Percentiles rank a stretch among this genome's conserved stretches.
phyloP scores from a whole-genome alignment of 768 basidiomycete species.

The Fomitopsis pulvina region DNA sequence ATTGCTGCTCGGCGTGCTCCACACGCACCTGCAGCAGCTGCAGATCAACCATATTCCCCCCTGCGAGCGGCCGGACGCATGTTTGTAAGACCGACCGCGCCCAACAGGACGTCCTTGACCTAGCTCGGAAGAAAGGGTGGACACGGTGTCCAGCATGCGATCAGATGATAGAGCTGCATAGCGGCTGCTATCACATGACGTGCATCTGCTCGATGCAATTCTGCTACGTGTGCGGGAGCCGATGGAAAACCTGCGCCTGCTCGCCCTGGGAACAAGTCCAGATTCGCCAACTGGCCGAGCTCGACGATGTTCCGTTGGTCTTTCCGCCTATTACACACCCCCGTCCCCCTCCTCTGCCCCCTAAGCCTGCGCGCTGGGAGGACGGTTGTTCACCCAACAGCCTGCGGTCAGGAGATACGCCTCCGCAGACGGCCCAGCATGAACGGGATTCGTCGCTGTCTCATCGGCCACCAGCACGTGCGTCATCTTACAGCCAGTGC shows the following conservation, averaged over 20 bases:
- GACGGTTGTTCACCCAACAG: not conserved
- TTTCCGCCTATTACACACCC: not conserved
- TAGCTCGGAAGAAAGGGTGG: slow-evolving; percentile 16
- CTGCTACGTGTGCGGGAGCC: slow-evolving; percentile 15
- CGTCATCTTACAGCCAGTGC: too few relatives aligned
- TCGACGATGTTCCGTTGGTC: not conserved
- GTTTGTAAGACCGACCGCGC: slow-evolving; percentile 8
- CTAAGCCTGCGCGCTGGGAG: not conserved
- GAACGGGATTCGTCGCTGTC: too few relatives aligned
- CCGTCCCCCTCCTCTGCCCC: not conserved
- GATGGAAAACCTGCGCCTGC: slow-evolving; percentile 23
- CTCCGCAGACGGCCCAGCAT: too few relatives aligned
- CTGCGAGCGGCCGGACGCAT: slow-evolving; percentile 3
- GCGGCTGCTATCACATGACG: slow-evolving; percentile 26
- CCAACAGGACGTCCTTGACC: slow-evolving; percentile 7
- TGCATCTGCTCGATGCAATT: slow-evolving; percentile 21
- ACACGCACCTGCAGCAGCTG: slow-evolving; percentile 18
- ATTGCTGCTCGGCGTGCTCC: slow-evolving; percentile 12
- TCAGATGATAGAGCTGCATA: slow-evolving; percentile 20
- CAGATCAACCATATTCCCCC: slow-evolving; percentile 5
- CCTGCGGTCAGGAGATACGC: too few relatives aligned
- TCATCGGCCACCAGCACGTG: too few relatives aligned
- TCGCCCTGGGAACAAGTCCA: slow-evolving; percentile 2
- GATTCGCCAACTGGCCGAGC: not conserved
- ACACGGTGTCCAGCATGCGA: slow-evolving; percentile 23